These are phyloP conservation scores for Harrya chromipes DNA, from an alignment of 768 basidiomycete species.

Conservation along the genomic window DNA sequence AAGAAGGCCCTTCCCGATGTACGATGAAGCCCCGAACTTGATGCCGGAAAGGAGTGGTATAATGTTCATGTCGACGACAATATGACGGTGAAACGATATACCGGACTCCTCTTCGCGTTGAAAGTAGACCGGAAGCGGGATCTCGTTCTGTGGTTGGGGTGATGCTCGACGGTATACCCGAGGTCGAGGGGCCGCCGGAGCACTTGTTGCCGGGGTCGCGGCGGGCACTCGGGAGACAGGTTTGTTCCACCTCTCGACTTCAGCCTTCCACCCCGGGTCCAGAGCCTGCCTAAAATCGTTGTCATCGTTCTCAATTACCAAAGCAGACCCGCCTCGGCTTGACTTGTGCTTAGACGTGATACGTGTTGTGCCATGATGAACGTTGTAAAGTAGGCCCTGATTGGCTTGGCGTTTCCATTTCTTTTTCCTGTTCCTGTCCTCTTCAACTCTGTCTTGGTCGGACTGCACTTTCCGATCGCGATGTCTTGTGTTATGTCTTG, in stretches of 20 bases:
- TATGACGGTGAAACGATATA: slow-evolving; percentile 12
- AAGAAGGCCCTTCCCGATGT: slow-evolving; percentile 59
- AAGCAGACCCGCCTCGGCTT: slow-evolving; percentile 15
- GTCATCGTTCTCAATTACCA: slow-evolving; percentile 46
- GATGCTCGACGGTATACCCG: slow-evolving; percentile 15
- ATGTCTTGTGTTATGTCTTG: slow-evolving; percentile 6
- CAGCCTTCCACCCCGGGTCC: slow-evolving; percentile 36
- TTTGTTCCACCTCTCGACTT: slow-evolving; percentile 32
- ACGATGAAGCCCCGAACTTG: slow-evolving; percentile 49
- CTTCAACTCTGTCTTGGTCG: slow-evolving; percentile 4
- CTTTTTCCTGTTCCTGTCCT: slow-evolving; percentile 17
- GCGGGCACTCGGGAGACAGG: slow-evolving; percentile 13
- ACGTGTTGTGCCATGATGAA: slow-evolving; percentile 36
- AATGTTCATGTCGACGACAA: slow-evolving; percentile 52
- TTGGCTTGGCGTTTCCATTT: slow-evolving; percentile 28
- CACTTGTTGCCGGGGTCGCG: slow-evolving; percentile 1
- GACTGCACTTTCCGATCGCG: slow-evolving; percentile 9
- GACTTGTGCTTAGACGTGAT: slow-evolving; percentile 32
- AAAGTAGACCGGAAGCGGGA: slow-evolving; percentile 15
- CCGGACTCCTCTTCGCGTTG: slow-evolving; percentile 9
- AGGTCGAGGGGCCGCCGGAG: slow-evolving; percentile 6
- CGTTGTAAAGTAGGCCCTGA: slow-evolving; percentile 35
- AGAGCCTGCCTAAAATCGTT: slow-evolving; percentile 41
- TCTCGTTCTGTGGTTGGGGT: slow-evolving; percentile 7
- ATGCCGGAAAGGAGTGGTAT: slow-evolving; percentile 47